phyloP scores from a whole-genome alignment of 352 stramenopile genomes.

The Aphanomyces euteiches region DNA sequence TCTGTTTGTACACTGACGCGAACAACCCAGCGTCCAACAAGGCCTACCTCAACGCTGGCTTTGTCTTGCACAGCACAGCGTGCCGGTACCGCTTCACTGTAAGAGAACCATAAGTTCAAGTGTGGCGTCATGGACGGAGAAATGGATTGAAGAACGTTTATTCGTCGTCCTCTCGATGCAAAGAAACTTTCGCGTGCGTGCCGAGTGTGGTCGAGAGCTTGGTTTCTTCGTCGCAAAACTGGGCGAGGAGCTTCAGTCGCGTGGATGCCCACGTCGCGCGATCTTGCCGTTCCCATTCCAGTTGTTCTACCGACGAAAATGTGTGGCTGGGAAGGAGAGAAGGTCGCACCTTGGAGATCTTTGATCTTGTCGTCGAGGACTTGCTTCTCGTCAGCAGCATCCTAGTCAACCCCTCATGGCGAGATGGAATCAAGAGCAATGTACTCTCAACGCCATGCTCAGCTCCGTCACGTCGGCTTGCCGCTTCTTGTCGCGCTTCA shows the following conservation, averaged over 20 bases:
- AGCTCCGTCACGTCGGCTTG: constrained; percentile 55
- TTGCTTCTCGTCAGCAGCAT: constrained; percentile 51
- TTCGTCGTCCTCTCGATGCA: no score
- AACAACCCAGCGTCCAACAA: constrained; percentile 25
- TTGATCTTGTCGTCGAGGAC: constrained; percentile 51
- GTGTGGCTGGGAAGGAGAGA: background rate
- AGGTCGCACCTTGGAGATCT: constrained; percentile 45
- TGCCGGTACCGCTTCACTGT: background rate
- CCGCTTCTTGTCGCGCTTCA: constrained; percentile 47
- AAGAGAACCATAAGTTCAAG: background rate
- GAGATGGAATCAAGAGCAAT: constrained; percentile 14
- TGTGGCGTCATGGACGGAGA: background rate
- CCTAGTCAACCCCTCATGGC: constrained; percentile 34
- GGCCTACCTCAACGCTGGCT: constrained; percentile 17
- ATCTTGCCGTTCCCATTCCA: constrained; percentile 59
- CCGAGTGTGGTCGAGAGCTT: constrained; percentile 48
- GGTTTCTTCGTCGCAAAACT: constrained; percentile 81
- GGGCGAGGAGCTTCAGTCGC: constrained; percentile 62
- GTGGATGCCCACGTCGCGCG: constrained; percentile 62
- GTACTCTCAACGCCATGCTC: constrained; percentile 41
- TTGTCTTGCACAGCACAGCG: constrained; percentile 10
- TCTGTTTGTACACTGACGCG: constrained; percentile 16
- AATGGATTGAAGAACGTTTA: no score
- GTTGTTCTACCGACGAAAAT: constrained; percentile 42
- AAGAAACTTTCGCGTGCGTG: background rate